Evolutionary conservation across 2,329 filamentous ascomycete genomes (phyloP), one percentile per base, ranked within the genome.

Genomic region (Sarocladium oryzae): DNA sequence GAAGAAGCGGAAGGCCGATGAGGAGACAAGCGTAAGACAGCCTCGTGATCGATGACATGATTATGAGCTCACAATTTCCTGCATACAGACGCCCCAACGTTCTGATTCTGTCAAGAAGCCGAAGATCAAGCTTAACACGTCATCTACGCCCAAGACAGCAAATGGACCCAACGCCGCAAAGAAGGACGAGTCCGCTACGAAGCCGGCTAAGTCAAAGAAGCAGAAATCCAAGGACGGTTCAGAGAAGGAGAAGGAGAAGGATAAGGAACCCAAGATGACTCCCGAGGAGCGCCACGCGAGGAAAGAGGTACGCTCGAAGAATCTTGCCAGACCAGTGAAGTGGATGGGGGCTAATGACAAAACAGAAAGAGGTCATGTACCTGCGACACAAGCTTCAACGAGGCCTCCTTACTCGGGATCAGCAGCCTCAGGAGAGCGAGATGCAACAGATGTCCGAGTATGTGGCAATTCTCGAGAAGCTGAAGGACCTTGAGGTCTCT

Each of bases 341-440:
- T 4, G 6, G 36, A 11, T 33, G 36, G 18, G 6, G 9, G 18
- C 26, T 33, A 32, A 30, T 35, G 36, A 4, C 26, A 9, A 33
- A 6, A 26, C 57, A 87, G 78, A 85, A 82, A 58, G 84, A 88
- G 59, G 89, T 99, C n/a, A 74, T 96, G 28, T 97, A 95, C 68
- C 79, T 96, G 35, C 87, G 93, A 56, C 92, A 99, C 70, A 89
- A 91, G 66, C 82, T 99, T 30, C 93, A 99, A 65, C 95, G 95
- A 66, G 91, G 91, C 1, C 90, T 99, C 60, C 77, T 99, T 38
- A 88, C 87, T 20, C 82, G 88, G 53, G 90, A 96, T 57, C 81
- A 88, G 58, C 80, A 85, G 46, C 91, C 92, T n/a, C 87, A 91
- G 68, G 88, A 89, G 60, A 84, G 90, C 7, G 88, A 92, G 59